phyloP scores from a whole-genome alignment of 2,329 filamentous ascomycete species.

The Beauveria asiatica region DNA sequence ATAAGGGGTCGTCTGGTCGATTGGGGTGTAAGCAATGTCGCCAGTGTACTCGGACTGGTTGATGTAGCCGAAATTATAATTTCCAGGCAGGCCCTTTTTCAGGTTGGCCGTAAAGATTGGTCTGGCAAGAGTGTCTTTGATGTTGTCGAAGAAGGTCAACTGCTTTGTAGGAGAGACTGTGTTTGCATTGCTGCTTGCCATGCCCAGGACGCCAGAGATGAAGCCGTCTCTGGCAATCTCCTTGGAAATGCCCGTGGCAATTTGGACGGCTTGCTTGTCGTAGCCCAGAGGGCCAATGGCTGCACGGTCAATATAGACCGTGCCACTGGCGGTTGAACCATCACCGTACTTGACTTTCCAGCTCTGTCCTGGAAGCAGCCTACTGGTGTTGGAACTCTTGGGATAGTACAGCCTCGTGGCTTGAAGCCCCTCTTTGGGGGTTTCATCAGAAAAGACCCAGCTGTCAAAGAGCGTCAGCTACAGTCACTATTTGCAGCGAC shows the following conservation, averaged over 20 bases:
- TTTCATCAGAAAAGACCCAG: conserved; percentile 59
- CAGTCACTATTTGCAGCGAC: no score
- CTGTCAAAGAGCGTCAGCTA: conserved; percentile 35
- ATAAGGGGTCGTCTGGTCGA: conserved; percentile 46
- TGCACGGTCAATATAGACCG: conserved; percentile 59
- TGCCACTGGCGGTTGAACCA: conserved; percentile 52
- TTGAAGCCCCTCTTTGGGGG: conserved; percentile 34
- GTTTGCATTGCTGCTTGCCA: conserved; percentile 25
- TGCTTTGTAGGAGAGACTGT: conserved; percentile 24
- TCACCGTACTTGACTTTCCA: conserved; percentile 61
- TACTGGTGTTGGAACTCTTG: conserved; percentile 31
- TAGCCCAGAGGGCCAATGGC: conserved; percentile 51
- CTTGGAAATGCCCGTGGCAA: conserved; percentile 49
- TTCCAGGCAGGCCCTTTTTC: conserved; percentile 23
- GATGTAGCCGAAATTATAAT: conserved; percentile 40
- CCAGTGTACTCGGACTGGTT: conserved; percentile 49
- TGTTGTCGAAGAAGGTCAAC: conserved; percentile 29
- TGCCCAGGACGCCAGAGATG: conserved; percentile 28
- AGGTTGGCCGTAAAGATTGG: conserved; percentile 32
- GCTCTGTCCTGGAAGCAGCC: conserved; percentile 29
- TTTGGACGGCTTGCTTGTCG: conserved; percentile 55
- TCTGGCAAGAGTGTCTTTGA: conserved; percentile 19
- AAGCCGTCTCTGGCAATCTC: conserved; percentile 27
- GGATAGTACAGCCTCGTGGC: conserved; percentile 53
- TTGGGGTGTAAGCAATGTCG: conserved; percentile 43